These are phyloP conservation scores for Acrocalymma vagum DNA, from an alignment of 2,329 filamentous ascomycete genomes.

Conservation along the genomic window DNA sequence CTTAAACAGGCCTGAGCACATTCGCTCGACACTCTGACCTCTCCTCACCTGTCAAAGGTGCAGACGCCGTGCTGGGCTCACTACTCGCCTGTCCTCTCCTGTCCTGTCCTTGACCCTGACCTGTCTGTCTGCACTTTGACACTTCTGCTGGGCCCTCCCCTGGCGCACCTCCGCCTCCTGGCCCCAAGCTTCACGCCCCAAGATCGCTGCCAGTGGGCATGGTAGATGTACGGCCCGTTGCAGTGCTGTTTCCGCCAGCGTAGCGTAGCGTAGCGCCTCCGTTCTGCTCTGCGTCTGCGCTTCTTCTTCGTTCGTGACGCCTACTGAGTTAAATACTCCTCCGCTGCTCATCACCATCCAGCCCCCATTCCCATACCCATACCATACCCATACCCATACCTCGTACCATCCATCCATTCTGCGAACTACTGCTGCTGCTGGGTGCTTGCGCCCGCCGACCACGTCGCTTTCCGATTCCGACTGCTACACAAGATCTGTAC, in stretches of 20 bases:
- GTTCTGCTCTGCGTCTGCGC: slow-evolving; percentile 27
- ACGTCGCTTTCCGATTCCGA: slow-evolving; percentile 20
- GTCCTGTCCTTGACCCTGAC: slow-evolving; percentile 35
- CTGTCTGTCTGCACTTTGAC: no score
- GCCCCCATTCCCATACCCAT: no score
- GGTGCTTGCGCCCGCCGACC: slow-evolving; percentile 38
- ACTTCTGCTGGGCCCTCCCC: slow-evolving; percentile 39
- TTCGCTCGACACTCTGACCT: no score
- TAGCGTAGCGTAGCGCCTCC: slow-evolving; percentile 46
- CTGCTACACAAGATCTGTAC: slow-evolving; percentile 27
- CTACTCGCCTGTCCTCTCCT: slow-evolving; percentile 32
- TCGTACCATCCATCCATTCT: no score
- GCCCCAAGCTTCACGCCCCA: slow-evolving; percentile 41
- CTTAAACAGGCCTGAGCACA: no score
- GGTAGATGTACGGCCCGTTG: slow-evolving; percentile 50
- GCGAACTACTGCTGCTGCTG: slow-evolving; percentile 43
- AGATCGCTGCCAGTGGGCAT: slow-evolving; percentile 43
- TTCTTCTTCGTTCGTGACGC: slow-evolving; percentile 26
- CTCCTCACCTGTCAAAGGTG: slow-evolving; percentile 46
- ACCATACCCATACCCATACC: no score
- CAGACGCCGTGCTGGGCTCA: slow-evolving; percentile 40
- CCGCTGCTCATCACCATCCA: slow-evolving; percentile 35
- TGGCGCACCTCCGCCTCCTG: slow-evolving; percentile 29
- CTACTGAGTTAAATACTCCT: slow-evolving; percentile 35
- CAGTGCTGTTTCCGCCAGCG: slow-evolving; percentile 46